A percentile compares a stretch with the other conserved stretches of the same genome.
Conservation (phyloP, 495 filamentous ascomycete species). For the Cercophora sp. region DNA sequence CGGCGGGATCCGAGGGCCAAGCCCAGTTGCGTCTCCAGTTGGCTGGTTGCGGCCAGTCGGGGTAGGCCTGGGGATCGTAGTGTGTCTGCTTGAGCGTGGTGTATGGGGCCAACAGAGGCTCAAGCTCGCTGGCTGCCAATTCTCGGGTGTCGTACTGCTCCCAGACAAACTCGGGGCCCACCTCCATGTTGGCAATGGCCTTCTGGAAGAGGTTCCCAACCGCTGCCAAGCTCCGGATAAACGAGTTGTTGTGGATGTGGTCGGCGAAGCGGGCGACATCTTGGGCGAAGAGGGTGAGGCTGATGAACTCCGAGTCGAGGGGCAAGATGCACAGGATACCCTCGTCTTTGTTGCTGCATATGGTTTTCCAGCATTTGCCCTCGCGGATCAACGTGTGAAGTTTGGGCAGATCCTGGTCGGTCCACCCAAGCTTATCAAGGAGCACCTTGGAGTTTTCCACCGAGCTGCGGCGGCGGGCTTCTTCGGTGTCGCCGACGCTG, state of each 20-base stretch:
- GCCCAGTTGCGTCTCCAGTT: slow-evolving; percentile 19
- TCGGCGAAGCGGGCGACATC: slow-evolving; percentile 19
- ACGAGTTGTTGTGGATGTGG: slow-evolving; percentile 14
- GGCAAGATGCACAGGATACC: slow-evolving; percentile 26
- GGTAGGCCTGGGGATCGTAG: slow-evolving; percentile 7
- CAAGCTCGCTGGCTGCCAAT: slow-evolving; percentile 14
- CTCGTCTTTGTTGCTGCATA: slow-evolving; percentile 20
- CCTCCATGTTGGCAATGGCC: slow-evolving; percentile 20
- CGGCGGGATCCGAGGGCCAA: slow-evolving; percentile 26
- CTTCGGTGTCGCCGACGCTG: background rate
- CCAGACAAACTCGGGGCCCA: slow-evolving; percentile 27
- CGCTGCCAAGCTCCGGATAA: slow-evolving; percentile 19
- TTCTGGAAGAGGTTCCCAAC: slow-evolving; percentile 18
- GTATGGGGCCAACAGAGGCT: slow-evolving; percentile 17
- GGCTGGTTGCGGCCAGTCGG: slow-evolving; percentile 17
- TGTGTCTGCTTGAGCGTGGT: slow-evolving; percentile 16
- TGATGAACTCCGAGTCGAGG: slow-evolving; percentile 11
- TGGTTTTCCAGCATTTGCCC: slow-evolving; percentile 29
- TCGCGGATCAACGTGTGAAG: slow-evolving; percentile 28
- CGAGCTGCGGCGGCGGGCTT: background rate
- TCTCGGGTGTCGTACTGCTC: slow-evolving; percentile 16
- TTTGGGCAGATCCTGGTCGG: slow-evolving; percentile 8
- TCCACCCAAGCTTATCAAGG: slow-evolving; percentile 21
- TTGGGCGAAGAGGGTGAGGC: slow-evolving; percentile 23
- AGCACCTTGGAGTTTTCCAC: slow-evolving; percentile 9